These are phyloP conservation scores for Lachancea sp. DNA, from an alignment of 805 yeast genomes.

Conservation along the genomic window DNA sequence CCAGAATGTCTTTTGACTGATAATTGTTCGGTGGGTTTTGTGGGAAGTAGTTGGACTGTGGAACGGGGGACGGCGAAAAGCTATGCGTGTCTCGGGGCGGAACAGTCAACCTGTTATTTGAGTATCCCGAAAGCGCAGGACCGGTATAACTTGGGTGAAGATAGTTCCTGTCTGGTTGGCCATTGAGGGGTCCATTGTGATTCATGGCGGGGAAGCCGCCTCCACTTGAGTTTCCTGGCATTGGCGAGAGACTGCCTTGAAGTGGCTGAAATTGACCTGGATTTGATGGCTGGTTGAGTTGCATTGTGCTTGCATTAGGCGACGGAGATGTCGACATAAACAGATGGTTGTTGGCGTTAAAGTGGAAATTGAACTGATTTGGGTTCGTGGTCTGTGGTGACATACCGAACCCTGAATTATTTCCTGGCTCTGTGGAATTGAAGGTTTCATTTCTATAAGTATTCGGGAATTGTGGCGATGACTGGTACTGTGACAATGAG, in stretches of 20 bases:
- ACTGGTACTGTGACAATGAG: neutral
- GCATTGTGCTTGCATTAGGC: conserved; percentile 18
- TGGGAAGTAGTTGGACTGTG: conserved; percentile 11
- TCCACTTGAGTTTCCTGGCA: neutral
- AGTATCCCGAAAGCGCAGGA: conserved; percentile 11
- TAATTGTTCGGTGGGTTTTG: conserved; percentile 15
- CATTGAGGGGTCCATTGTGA: conserved; percentile 1
- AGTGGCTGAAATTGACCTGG: neutral
- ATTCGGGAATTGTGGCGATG: neutral
- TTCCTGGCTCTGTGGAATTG: neutral
- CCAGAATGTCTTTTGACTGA: conserved; percentile 41
- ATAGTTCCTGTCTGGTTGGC: neutral
- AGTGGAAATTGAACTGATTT: neutral
- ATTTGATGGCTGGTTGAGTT: neutral
- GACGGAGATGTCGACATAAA: conserved; percentile 28
- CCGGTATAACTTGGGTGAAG: conserved; percentile 11
- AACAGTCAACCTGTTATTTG: neutral
- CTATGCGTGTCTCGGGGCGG: conserved; percentile 4
- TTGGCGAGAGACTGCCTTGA: conserved; percentile 5
- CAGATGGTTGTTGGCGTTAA: conserved; percentile 22
- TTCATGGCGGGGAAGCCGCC: conserved; percentile 8
- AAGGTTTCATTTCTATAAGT: neutral
- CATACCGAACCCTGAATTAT: neutral
- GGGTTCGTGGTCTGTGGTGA: conserved; percentile 5
- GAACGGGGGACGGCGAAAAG: conserved; percentile 21